phyloP scores from a whole-genome alignment of 192 early-diverging fungal genomes.

The Backusella psychrophila region DNA sequence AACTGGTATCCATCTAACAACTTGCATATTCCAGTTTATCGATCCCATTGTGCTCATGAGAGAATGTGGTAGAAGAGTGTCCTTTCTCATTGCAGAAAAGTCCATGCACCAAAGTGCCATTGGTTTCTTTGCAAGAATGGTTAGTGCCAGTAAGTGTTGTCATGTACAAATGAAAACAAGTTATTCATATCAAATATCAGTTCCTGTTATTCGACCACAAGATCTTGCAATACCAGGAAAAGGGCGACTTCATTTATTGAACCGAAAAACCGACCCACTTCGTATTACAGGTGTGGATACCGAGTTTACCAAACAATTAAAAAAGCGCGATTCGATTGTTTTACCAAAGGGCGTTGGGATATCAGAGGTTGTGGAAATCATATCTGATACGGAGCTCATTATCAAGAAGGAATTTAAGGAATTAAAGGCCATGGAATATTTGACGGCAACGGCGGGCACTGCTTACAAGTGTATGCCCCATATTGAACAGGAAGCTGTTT shows the following conservation, averaged over 20 bases:
- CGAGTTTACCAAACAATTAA: slow-evolving; percentile 63
- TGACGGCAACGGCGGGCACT: slow-evolving; percentile 58
- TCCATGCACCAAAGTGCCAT: slow-evolving; percentile 86
- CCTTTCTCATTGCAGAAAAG: slow-evolving; percentile 80
- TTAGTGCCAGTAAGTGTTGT: slow-evolving; percentile 72
- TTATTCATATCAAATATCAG: slow-evolving; percentile 32
- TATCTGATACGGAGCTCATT: slow-evolving; percentile 79
- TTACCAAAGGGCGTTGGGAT: slow-evolving; percentile 60
- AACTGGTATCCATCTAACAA: too few relatives aligned
- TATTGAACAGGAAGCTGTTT: slow-evolving; percentile 88
- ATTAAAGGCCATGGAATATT: slow-evolving; percentile 55
- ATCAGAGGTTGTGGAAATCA: slow-evolving; percentile 72
- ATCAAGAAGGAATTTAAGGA: slow-evolving; percentile 80
- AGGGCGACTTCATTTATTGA: slow-evolving; percentile 68
- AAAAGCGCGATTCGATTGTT: slow-evolving; percentile 59
- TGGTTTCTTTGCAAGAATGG: slow-evolving; percentile 71
- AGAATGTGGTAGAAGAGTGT: slow-evolving; percentile 74
- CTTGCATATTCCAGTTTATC: slow-evolving; percentile 65
- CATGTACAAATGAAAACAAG: too few relatives aligned
- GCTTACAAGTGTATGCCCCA: slow-evolving; percentile 74
- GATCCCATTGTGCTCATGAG: slow-evolving; percentile 90
- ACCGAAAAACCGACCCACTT: slow-evolving; percentile 66
- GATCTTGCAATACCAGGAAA: slow-evolving; percentile 76
- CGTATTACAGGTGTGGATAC: slow-evolving; percentile 70
- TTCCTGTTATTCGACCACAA: slow-evolving; percentile 92